phyloP scores from a whole-genome alignment of 441 rosid genomes.

The Kokia cookei region DNA sequence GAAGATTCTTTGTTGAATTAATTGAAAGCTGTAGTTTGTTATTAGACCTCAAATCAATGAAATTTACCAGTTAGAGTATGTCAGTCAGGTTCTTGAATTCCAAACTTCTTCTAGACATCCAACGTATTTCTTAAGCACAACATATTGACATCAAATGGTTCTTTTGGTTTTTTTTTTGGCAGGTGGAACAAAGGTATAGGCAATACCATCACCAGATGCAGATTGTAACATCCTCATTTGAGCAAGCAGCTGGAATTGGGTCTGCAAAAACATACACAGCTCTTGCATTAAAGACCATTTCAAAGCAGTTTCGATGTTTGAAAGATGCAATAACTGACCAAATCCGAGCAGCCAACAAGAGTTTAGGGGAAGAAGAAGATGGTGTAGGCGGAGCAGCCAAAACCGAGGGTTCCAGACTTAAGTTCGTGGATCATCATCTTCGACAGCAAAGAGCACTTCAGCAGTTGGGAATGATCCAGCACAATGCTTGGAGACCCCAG shows the following conservation, averaged over 20 bases:
- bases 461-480: constrained; percentile 88
- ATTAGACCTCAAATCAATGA: background rate
- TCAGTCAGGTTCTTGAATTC: background rate
- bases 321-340: constrained; percentile 64
- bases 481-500: constrained; percentile 87
- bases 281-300: constrained; percentile 62
- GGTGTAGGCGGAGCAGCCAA: constrained; percentile 29
- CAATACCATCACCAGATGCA: constrained; percentile 77
- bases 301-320: constrained; percentile 64
- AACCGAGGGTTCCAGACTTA: constrained; percentile 63
- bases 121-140: no score
- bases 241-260: constrained; percentile 56
- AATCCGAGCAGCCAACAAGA: constrained; percentile 67
- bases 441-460: constrained; percentile 94
- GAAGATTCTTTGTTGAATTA: no score
- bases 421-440: constrained; percentile 82
- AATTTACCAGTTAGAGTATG: background rate
- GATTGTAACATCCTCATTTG: constrained; percentile 56
- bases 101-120: background rate
- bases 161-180: background rate
- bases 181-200: constrained; percentile 77
- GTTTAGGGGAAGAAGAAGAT: constrained; percentile 75
- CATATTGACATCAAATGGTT: no score
- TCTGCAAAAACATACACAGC: constrained; percentile 68
- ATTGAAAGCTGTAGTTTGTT: no score